phyloP scores from a whole-genome alignment of 768 basidiomycete species.

The Cystofilobasidium ferigula region DNA sequence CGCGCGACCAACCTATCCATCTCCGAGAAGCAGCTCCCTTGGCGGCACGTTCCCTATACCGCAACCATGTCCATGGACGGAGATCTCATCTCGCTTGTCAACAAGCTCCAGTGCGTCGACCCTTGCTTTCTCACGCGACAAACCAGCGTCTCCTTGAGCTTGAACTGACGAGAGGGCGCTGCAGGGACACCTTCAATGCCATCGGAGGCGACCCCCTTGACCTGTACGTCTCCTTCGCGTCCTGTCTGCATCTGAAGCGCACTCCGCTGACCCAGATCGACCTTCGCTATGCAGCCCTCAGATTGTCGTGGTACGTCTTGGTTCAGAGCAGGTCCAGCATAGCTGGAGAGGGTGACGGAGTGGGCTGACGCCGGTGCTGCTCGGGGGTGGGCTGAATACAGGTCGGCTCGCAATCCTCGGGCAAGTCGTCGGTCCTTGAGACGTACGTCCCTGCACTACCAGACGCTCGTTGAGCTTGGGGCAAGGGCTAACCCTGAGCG shows the following conservation, averaged over 20 bases:
- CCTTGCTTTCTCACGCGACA: too few species aligned
- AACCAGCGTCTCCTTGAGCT: too few species aligned
- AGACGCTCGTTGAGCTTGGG: not conserved
- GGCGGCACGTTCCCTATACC: not conserved
- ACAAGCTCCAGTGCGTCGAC: slow-evolving; percentile 76
- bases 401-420: slow-evolving; percentile 94
- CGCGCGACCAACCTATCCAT: not conserved
- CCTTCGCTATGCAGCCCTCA: slow-evolving; percentile 34
- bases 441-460: slow-evolving; percentile 55
- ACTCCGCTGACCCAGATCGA: too few species aligned
- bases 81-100: slow-evolving; percentile 86
- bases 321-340: not conserved
- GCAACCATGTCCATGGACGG: slow-evolving; percentile 60
- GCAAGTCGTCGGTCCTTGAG: slow-evolving; percentile 74
- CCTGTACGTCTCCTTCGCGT: slow-evolving; percentile 29
- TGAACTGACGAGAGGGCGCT: slow-evolving; percentile 41
- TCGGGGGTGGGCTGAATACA: slow-evolving; percentile 33
- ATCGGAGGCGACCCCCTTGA: slow-evolving; percentile 42
- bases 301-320: slow-evolving; percentile 41
- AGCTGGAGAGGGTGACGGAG: not conserved
- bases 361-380: not conserved
- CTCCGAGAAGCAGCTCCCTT: not conserved
- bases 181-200: slow-evolving; percentile 38
- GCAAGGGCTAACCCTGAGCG: not conserved
- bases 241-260: not conserved